Evolutionary conservation across 805 yeast species (phyloP).

Genomic region (Lipomyces starkeyi): DNA sequence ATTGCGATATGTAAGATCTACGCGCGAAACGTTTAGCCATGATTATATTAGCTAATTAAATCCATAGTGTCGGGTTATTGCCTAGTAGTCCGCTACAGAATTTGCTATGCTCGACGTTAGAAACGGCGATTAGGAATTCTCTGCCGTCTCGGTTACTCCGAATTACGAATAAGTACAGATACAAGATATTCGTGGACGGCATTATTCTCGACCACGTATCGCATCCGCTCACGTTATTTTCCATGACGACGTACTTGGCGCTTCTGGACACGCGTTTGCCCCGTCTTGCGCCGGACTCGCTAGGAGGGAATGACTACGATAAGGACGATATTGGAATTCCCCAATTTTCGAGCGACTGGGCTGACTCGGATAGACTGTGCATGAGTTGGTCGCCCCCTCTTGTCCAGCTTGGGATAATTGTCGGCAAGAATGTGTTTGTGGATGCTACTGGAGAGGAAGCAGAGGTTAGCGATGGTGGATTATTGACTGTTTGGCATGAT

Average conservation of each 20-base stretch:
- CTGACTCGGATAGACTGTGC: constrained; percentile 56
- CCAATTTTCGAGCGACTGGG: constrained; percentile 62
- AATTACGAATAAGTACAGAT: constrained; percentile 76
- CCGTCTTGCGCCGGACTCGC: constrained; percentile 4
- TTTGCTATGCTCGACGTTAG: constrained; percentile 66
- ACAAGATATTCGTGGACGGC: constrained; percentile 78
- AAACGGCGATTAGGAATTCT: constrained; percentile 58
- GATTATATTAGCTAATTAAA: not conserved
- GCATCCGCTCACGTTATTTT: constrained; percentile 79
- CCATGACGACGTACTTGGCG: constrained; percentile 83
- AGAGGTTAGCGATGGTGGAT: constrained; percentile 83
- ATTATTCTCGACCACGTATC: constrained; percentile 77
- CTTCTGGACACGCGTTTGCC: constrained; percentile 65
- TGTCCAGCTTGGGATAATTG: constrained; percentile 73
- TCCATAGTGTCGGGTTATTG: constrained; percentile 44
- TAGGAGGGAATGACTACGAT: constrained; percentile 6
- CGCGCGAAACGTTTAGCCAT: not conserved
- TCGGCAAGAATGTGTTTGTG: constrained; percentile 70
- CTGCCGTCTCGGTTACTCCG: constrained; percentile 60
- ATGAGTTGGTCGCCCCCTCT: constrained; percentile 69
- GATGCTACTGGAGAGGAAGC: constrained; percentile 93
- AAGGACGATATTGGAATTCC: constrained; percentile 28
- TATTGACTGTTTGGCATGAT: constrained; percentile 72
- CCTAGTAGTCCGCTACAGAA: constrained; percentile 64
- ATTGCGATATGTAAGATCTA: constrained; percentile 43